Evolutionary conservation across 164 flowering plant species (phyloP).

Genomic region (Litsea cubeba): DNA sequence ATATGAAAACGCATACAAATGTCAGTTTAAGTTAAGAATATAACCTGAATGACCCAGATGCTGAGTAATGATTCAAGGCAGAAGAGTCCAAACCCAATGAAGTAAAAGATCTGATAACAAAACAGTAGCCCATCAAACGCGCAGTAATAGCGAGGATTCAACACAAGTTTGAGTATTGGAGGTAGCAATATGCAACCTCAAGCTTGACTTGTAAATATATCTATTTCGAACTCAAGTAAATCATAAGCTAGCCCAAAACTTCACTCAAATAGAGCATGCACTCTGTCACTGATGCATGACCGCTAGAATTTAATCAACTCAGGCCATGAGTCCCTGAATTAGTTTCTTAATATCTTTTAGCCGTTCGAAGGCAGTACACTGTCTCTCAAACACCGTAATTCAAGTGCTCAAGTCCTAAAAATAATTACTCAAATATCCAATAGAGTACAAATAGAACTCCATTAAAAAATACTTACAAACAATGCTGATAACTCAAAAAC

Average conservation of each 20-base stretch:
- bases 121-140: background rate
- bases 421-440: no score
- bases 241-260: no score
- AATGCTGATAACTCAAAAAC: no score
- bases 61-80: constrained; percentile 69
- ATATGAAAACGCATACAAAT: background rate
- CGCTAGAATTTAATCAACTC: background rate
- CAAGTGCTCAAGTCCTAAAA: background rate
- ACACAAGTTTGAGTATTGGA: background rate
- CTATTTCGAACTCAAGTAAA: no score
- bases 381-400: background rate
- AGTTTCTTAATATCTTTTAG: no score
- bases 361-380: no score
- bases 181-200: background rate
- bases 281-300: background rate
- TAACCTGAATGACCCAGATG: constrained; percentile 96
- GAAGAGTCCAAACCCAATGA: constrained; percentile 80
- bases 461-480: no score
- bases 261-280: no score
- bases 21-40: background rate
- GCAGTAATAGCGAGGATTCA: background rate
- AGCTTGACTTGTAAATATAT: no score
- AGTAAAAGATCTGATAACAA: constrained; percentile 73
- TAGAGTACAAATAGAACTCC: no score
- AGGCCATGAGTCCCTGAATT: background rate